Conservation (phyloP, 2,329 filamentous ascomycete genomes). For the Pseudogymnoascus sp. region DNA sequence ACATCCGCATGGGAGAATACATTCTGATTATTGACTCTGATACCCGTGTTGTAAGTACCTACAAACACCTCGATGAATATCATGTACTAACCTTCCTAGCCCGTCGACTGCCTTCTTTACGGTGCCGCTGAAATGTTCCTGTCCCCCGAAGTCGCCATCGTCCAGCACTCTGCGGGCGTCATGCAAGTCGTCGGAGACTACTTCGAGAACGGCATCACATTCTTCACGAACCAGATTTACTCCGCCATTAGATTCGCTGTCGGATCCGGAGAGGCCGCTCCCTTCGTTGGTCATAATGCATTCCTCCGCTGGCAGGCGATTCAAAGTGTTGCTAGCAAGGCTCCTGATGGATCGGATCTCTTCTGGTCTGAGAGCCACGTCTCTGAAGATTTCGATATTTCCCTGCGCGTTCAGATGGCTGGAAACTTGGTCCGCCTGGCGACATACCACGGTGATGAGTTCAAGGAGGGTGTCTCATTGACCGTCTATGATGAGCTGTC, state of each 20-base stretch:
- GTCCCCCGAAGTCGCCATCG: conserved; percentile 61
- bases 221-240: conserved; percentile 74
- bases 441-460: conserved; percentile 60
- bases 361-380: conserved; percentile 72
- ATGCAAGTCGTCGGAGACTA: conserved; percentile 68
- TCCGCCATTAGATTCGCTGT: conserved; percentile 64
- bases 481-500: conserved; percentile 67
- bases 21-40: conserved; percentile 64
- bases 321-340: conserved; percentile 49
- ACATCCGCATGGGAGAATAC: conserved; percentile 54
- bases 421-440: conserved; percentile 64
- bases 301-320: conserved; percentile 63
- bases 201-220: conserved; percentile 69
- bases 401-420: conserved; percentile 60
- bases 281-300: conserved; percentile 71
- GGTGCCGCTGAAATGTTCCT: conserved; percentile 66
- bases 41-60: conserved; percentile 45
- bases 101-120: conserved; percentile 59
- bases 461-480: conserved; percentile 66
- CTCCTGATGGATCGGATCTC: conserved; percentile 48
- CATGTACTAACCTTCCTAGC: conserved; percentile 25
- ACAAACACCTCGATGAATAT: background rate
- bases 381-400: conserved; percentile 72
- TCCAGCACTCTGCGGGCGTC: conserved; percentile 66
- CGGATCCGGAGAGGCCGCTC: conserved; percentile 60